phyloP scores from a whole-genome alignment of 306 rosid genomes.

The Cucumis hystrix region DNA sequence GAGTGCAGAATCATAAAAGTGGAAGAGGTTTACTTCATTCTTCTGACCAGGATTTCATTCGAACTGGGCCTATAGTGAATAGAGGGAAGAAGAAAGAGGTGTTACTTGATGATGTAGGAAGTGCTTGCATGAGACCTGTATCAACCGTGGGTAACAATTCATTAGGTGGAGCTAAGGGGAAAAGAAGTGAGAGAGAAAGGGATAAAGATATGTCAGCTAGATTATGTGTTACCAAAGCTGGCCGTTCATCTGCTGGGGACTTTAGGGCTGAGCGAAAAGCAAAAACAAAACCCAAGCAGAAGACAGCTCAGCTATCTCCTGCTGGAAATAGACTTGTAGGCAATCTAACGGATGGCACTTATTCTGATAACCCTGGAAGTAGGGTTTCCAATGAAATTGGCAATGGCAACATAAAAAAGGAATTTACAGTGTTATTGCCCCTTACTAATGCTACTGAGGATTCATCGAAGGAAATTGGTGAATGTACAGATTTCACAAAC shows the following conservation, averaged over 20 bases:
- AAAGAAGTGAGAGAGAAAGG: constrained; percentile 69
- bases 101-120: constrained; percentile 61
- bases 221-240: constrained; percentile 31
- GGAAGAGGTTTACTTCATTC: constrained; percentile 24
- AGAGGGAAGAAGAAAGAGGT: constrained; percentile 67
- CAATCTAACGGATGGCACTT: constrained; percentile 22
- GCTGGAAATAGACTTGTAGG: constrained; percentile 39
- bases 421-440: constrained; percentile 15
- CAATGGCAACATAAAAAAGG: constrained; percentile 15
- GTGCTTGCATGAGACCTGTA: constrained; percentile 32
- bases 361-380: constrained; percentile 24
- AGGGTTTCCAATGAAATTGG: constrained; percentile 25
- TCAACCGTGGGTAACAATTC: constrained; percentile 34
- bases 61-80: constrained; percentile 41
- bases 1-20: constrained; percentile 12
- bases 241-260: constrained; percentile 34
- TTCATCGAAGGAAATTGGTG: constrained; percentile 27
- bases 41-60: constrained; percentile 38
- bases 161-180: constrained; percentile 50
- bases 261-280: constrained; percentile 50
- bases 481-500: constrained; percentile 25
- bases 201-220: constrained; percentile 38
- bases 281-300: constrained; percentile 70
- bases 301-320: constrained; percentile 40
- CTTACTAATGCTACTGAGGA: constrained; percentile 14